Conservation (phyloP, 495 filamentous ascomycete species). For the Margaritispora aquatica region DNA sequence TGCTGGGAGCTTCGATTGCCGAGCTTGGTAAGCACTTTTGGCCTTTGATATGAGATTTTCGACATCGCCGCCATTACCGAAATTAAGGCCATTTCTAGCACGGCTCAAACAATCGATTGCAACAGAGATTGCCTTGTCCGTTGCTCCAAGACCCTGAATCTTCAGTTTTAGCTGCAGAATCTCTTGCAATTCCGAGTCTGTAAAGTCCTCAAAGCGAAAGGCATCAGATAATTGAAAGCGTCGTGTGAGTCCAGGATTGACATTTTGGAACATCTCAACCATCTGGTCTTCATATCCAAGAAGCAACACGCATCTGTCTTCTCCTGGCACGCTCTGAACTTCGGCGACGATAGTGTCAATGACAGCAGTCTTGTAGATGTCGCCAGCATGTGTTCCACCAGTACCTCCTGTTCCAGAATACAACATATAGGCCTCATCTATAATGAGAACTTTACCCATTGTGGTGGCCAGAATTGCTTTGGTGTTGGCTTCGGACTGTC, state of each 20-base stretch:
- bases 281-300: slow-evolving; percentile 77
- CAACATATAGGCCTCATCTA: slow-evolving; percentile 68
- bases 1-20: slow-evolving; percentile 11
- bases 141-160: slow-evolving; percentile 36
- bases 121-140: slow-evolving; percentile 32
- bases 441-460: slow-evolving; percentile 67
- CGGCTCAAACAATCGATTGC: slow-evolving; percentile 37
- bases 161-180: slow-evolving; percentile 56
- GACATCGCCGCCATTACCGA: slow-evolving; percentile 50
- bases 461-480: slow-evolving; percentile 63
- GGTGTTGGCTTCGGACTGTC: slow-evolving; percentile 63
- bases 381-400: slow-evolving; percentile 20
- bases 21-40: slow-evolving; percentile 9
- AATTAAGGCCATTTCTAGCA: slow-evolving; percentile 40
- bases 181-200: slow-evolving; percentile 44
- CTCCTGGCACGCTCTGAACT: slow-evolving; percentile 68
- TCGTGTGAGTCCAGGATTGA: slow-evolving; percentile 67
- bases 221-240: slow-evolving; percentile 60
- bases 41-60: slow-evolving; percentile 25
- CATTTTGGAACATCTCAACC: slow-evolving; percentile 70
- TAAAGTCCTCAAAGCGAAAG: slow-evolving; percentile 70
- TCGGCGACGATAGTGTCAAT: slow-evolving; percentile 80
- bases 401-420: slow-evolving; percentile 21
- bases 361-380: slow-evolving; percentile 58
- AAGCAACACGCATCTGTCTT: slow-evolving; percentile 72